Base-by-base conservation (phyloP, 1,284 basidiomycete species). In the Irpex sp. region DNA sequence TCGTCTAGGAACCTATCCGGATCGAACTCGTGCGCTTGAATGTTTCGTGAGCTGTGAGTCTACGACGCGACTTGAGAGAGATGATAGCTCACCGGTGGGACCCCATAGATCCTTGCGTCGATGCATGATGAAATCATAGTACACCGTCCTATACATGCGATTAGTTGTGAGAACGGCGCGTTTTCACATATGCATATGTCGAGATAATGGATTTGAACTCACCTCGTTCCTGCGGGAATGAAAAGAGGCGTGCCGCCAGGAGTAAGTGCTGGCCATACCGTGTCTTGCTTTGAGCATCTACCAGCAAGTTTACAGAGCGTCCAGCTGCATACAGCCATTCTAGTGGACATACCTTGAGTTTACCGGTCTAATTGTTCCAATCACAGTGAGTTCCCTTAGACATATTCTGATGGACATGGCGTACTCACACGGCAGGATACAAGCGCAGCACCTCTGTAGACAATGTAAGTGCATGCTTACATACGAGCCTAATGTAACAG, bases 61-160 rank as follows among this genome's bases (percentile, higher is more conserved):
- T 43, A 43, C n/a, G 39, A 43, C 39, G n/a, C 37, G 1, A 51
- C 8, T 26, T 13, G 1, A 33, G 21, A 13, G 15, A 31, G 11
- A 7, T 72, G 60, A 39, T 9, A 39, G 37, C 47, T 15, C 70
- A 81, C 83, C 87, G 68, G 87, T 85, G 0, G 85, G 83, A 4
- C 87, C 87, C 88, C 88, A 90, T 0, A 88, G 76, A 63, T 88
- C 85, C 58, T 75, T 80, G 19, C 85, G 78, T 37, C 87, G 76
- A 36, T 89, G 88, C 84, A 88, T 87, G 60, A 85, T 66, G 63
- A 86, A 78, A 5, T 86, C 82, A 0, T 81, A 85, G 68, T 85
- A 89, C 0, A 69, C 65, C 15, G 77, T 65, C 60, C 84, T 85
- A 15, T 39, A 15, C 37, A 39, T 21, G 37, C 37, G 61, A 60